phyloP scores from a whole-genome alignment of 176 grass and related monocot species.

The Aegilops speltoides region DNA sequence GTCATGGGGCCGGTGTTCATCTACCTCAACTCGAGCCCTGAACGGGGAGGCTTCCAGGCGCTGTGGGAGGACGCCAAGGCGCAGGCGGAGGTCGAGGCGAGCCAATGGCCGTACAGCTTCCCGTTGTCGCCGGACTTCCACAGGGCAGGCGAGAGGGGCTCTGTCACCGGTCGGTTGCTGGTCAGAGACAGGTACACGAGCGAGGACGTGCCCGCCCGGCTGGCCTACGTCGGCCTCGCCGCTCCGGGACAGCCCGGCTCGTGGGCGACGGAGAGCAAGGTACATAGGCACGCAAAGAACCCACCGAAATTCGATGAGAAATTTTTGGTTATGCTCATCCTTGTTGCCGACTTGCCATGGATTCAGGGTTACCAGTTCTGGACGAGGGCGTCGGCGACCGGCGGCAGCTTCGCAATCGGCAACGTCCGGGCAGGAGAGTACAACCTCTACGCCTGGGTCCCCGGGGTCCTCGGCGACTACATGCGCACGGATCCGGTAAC shows the following conservation, averaged over 20 bases:
- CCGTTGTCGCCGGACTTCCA: constrained; percentile 38
- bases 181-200: constrained; percentile 43
- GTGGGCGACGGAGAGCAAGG: constrained; percentile 50
- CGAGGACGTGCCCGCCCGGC: constrained; percentile 2
- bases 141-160: constrained; percentile 26
- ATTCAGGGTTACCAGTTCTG: constrained; percentile 65
- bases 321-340: no score
- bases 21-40: constrained; percentile 63
- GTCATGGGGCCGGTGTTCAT: constrained; percentile 74
- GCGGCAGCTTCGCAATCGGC: constrained; percentile 35
- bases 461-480: constrained; percentile 70
- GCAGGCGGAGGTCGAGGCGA: constrained; percentile 43
- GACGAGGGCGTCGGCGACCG: constrained; percentile 23
- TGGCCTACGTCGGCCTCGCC: constrained; percentile 51
- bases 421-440: constrained; percentile 53
- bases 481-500: constrained; percentile 21
- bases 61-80: constrained; percentile 70
- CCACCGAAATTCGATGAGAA: no score
- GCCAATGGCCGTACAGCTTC: constrained; percentile 69
- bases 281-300: neutral
- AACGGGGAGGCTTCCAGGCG: neutral
- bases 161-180: constrained; percentile 29
- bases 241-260: constrained; percentile 49
- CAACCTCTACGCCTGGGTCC: constrained; percentile 68
- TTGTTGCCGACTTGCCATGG: neutral